Evolutionary conservation across 352 stramenopile species (phyloP), one percentile per base, ranked within the genome.

Genomic region (Phytophthora quininea): DNA sequence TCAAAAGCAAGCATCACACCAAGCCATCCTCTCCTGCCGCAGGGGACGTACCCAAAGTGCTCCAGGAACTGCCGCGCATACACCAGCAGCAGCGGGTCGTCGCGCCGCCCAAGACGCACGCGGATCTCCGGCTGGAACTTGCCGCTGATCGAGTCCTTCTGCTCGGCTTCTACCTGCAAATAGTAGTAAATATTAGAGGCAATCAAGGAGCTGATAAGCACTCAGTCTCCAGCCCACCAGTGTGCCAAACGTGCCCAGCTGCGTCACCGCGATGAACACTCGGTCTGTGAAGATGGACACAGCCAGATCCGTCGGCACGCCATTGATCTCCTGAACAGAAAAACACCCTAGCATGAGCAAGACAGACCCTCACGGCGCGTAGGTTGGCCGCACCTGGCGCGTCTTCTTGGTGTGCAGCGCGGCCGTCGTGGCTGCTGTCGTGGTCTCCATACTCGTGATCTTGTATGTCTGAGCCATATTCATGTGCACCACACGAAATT

Each of bases 21-120:
- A 24, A 24, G 19, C 19, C 19, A 24, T 24, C 19, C 19, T 24
- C 19, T 24, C 19, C 19, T 24, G 19, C 19, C 19, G 19, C 19
- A 24, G 19, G 19, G 19, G 19, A 76, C 64, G 33, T 79, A 96
- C 88, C 88, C 86, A 59, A 96, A 93, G 32, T 93, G 84, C 68
- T 96, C 88, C 33, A 93, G 75, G 58, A 96, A 86, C 49, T 96
- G 88, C 32, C 88, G 84, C 33, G 79, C 81, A 55, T 96, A 96
- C 45, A 96, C 86, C 42, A 96, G 72, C 58, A 96, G 62, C 35
- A 96, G 79, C 42, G 88, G 88, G 54, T 96, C 88, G 53, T 96
- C 88, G 19, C 88, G 83, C 19, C 86, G 73, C 3, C 88, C 88
- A 45, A 95, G 76, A 35, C 84, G 83, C 51, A 95, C 69, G 53